Conservation (phyloP, 495 filamentous ascomycete species). For the Diplogelasinospora grovesii region DNA sequence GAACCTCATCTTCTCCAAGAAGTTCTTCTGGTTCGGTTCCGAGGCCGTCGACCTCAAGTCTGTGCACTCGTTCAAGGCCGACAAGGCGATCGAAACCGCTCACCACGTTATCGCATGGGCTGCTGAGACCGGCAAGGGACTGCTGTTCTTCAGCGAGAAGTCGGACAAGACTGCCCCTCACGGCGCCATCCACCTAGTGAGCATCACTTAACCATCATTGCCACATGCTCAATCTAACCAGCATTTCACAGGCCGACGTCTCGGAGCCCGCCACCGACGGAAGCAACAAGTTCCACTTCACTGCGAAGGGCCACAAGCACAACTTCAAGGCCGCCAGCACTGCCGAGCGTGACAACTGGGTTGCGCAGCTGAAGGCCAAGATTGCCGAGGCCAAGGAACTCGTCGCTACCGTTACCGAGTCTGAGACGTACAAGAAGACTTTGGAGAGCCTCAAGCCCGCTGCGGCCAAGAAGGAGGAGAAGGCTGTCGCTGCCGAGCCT, state of each 20-base stretch:
- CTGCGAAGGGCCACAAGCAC: slow-evolving; percentile 79
- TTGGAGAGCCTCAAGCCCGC: slow-evolving; percentile 64
- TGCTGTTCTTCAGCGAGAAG: slow-evolving; percentile 83
- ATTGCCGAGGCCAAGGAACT: slow-evolving; percentile 69
- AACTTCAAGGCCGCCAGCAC: slow-evolving; percentile 69
- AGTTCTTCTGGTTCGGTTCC: slow-evolving; percentile 84
- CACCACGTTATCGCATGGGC: slow-evolving; percentile 83
- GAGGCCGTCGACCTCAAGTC: slow-evolving; percentile 72
- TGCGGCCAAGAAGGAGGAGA: slow-evolving; percentile 41
- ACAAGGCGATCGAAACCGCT: slow-evolving; percentile 71
- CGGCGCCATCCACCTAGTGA: slow-evolving; percentile 79
- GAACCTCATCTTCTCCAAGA: slow-evolving; percentile 44
- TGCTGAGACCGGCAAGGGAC: slow-evolving; percentile 87
- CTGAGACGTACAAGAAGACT: slow-evolving; percentile 72
- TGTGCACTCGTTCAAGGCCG: slow-evolving; percentile 67
- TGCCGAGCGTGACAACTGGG: slow-evolving; percentile 86
- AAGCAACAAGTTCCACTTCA: slow-evolving; percentile 74
- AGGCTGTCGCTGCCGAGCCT: slow-evolving; percentile 28
- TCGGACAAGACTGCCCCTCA: slow-evolving; percentile 72
- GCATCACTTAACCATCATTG: slow-evolving; percentile 15
- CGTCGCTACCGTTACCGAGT: slow-evolving; percentile 58
- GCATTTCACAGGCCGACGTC: slow-evolving; percentile 61
- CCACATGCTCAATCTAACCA: slow-evolving; percentile 13
- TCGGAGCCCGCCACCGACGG: slow-evolving; percentile 70
- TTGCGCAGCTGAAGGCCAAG: slow-evolving; percentile 70